Evolutionary conservation across 2,329 filamentous ascomycete genomes (phyloP), one percentile per base, ranked within the genome.

Genomic region (Fusarium sacchari): DNA sequence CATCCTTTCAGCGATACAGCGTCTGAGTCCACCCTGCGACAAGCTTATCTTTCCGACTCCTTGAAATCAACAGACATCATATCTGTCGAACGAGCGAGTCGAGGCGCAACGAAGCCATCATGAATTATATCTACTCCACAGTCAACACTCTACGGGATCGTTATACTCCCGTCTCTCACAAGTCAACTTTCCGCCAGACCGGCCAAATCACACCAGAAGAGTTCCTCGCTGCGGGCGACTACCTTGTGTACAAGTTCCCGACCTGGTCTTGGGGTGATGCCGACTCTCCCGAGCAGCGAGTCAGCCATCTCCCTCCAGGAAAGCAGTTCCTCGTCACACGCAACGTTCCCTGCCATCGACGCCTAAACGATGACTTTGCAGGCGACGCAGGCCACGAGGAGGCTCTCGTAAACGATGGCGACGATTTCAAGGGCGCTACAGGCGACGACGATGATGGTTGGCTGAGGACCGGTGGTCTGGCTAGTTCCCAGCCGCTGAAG

Each of bases 161-260:
- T 78, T 96, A 97, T 83, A 94, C 96, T 18, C 95, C 95, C 44
- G 92, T 97, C 79, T 91, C 91, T 67, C 92, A 97, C 82, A 97
- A 91, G 59, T 98, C 96, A 7, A 98, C 94, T 74, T 99, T 99
- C 84, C 94, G 96, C 78, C 89, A 90, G 78, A 97, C 95, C 9
- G 96, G 96, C 75, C 94, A 98, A 85, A 96, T 99, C 84, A 98
- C 96, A 0, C 96, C 96, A 24, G 96, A 98, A 80, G 96, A 99
- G 87, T 99, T 99, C 83, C 88, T 98, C 57, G 92, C 93, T 8
- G 96, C 96, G 7, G 96, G 96, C 78, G 96, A 99, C 86, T 99
- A 98, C 82, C 91, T 99, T 42, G 95, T 97, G 80, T 97, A 97
- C 91, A 98, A 98, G 86, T 99, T 99, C 84, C 96, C 96, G 14